These are phyloP conservation scores for Fusarium nisikadoi DNA, from an alignment of 2,329 filamentous ascomycete genomes.

Conservation along the genomic window DNA sequence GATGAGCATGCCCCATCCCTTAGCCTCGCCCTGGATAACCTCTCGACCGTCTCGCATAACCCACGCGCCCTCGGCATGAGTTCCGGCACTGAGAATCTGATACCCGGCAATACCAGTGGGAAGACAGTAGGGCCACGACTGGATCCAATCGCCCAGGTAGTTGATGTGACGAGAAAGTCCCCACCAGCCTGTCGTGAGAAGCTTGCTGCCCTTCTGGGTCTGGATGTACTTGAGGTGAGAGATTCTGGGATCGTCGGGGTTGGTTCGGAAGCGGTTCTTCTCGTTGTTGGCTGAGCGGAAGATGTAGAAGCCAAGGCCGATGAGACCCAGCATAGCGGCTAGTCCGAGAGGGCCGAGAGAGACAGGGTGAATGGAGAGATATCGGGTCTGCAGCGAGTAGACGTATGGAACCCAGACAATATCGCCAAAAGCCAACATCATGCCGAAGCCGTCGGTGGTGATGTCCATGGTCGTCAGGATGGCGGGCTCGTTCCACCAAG, in stretches of 20 bases:
- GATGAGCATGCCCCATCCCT: constrained; percentile 85
- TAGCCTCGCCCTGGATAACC: constrained; percentile 76
- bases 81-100: constrained; percentile 69
- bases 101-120: constrained; percentile 89
- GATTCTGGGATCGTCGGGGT: constrained; percentile 83
- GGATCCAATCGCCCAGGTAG: constrained; percentile 94
- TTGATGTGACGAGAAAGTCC: constrained; percentile 92
- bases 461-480: constrained; percentile 96
- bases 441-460: constrained; percentile 91
- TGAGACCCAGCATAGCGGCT: constrained; percentile 71
- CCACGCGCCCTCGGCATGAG: constrained; percentile 62
- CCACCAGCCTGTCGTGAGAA: constrained; percentile 93
- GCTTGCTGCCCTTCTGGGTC: constrained; percentile 82
- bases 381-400: constrained; percentile 86
- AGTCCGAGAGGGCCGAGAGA: constrained; percentile 78
- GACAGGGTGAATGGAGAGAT: constrained; percentile 83
- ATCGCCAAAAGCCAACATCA: constrained; percentile 94
- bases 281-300: constrained; percentile 95
- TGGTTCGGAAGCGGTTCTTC: constrained; percentile 92
- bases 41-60: constrained; percentile 70
- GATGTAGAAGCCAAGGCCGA: constrained; percentile 82
- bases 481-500: constrained; percentile 86
- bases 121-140: constrained; percentile 89
- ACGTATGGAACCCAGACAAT: constrained; percentile 92
- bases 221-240: constrained; percentile 86